Conservation (phyloP, 2,329 filamentous ascomycete genomes). For the Phyllosticta citrichinensis region DNA sequence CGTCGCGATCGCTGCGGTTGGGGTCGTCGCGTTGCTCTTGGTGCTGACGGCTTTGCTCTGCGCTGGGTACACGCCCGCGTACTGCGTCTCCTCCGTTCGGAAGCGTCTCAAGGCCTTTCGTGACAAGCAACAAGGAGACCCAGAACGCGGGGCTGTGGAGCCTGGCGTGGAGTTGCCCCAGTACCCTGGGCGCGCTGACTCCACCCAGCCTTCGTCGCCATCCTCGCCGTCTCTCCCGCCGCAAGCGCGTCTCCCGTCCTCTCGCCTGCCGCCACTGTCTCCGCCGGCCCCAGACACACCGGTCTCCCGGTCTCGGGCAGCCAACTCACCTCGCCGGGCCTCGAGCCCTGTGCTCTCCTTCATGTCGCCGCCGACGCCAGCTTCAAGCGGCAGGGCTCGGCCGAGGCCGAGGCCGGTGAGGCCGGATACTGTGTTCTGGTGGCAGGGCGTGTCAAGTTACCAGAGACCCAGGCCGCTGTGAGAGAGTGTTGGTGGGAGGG, state of each 20-base stretch:
- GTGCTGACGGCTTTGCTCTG: neutral
- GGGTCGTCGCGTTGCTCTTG: neutral
- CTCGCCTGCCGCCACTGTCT: neutral
- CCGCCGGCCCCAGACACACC: neutral
- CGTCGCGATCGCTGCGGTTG: neutral
- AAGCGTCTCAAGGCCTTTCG: neutral
- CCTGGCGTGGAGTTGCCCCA: neutral
- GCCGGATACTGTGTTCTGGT: neutral
- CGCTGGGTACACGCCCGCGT: neutral
- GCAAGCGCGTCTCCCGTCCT: neutral
- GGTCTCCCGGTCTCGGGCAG: neutral
- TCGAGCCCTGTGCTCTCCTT: neutral
- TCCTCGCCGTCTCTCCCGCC: neutral
- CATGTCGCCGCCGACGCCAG: neutral
- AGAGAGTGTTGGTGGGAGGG: no score
- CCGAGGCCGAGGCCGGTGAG: neutral
- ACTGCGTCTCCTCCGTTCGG: neutral
- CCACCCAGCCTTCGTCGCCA: neutral
- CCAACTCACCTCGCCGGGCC: neutral
- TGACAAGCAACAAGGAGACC: neutral
- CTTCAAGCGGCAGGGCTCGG: neutral
- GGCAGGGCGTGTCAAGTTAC: no score
- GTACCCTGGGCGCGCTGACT: neutral
- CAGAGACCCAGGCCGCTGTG: no score
- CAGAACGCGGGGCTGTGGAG: neutral